These are phyloP conservation scores for Sporothrix inflata DNA, from an alignment of 2,329 filamentous ascomycete species.

Conservation along the genomic window DNA sequence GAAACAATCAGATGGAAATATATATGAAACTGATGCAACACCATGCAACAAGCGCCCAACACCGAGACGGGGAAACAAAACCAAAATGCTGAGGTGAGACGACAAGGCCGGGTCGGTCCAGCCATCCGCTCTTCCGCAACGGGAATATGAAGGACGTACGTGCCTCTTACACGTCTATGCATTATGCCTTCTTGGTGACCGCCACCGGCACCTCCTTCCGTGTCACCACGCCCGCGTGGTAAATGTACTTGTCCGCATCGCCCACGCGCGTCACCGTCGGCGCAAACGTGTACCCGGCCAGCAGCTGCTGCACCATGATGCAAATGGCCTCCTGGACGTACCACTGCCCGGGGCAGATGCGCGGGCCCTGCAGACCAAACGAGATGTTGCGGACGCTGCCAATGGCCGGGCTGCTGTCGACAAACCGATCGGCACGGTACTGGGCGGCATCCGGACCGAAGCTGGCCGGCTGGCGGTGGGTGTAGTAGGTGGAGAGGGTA, in stretches of 20 bases:
- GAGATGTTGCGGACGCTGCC: slow-evolving; percentile 26
- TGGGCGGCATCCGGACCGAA: slow-evolving; percentile 24
- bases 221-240: slow-evolving; percentile 29
- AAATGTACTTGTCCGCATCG: slow-evolving; percentile 28
- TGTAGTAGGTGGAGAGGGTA: slow-evolving; percentile 25
- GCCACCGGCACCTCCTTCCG: slow-evolving; percentile 23
- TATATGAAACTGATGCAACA: not conserved
- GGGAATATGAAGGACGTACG: not conserved
- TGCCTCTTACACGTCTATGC: not conserved
- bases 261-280: not conserved
- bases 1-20: not conserved
- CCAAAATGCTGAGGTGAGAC: not conserved
- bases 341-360: slow-evolving; percentile 28
- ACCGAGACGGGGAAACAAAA: not conserved
- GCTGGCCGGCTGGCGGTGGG: slow-evolving; percentile 17
- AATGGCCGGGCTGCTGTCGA: slow-evolving; percentile 18
- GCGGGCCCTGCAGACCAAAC: slow-evolving; percentile 28
- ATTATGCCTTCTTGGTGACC: not conserved
- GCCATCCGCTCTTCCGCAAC: not conserved
- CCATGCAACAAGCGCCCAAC: not conserved
- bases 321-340: slow-evolving; percentile 28
- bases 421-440: slow-evolving; percentile 27
- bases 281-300: slow-evolving; percentile 24
- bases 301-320: slow-evolving; percentile 26
- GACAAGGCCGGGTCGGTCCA: not conserved